Evolutionary conservation across 345 rosid species (phyloP).

Genomic region (Populus nigra): DNA sequence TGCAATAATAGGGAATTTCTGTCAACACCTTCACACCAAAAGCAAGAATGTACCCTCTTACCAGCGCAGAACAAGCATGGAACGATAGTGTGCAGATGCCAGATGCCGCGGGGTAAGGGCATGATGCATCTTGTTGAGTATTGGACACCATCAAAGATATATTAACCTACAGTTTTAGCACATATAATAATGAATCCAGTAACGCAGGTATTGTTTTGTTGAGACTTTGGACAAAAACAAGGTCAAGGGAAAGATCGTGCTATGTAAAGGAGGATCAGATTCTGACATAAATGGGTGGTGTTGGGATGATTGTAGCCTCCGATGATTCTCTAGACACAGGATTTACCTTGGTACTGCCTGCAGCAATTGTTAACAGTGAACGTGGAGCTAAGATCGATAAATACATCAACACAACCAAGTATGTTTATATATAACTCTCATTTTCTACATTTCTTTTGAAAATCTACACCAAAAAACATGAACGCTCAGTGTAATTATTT

Average conservation of each 20-base stretch:
- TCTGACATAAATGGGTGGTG: neutral
- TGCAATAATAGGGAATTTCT: too few species aligned
- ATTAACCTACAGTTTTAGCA: neutral
- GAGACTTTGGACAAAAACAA: neutral
- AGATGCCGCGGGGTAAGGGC: too few species aligned
- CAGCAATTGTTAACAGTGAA: neutral
- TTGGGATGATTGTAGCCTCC: neutral
- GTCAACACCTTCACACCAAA: too few species aligned
- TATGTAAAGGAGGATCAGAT: neutral
- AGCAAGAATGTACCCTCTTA: too few species aligned
- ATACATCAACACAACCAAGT: neutral
- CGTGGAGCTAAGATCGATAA: neutral
- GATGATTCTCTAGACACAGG: neutral
- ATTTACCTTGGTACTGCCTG: neutral
- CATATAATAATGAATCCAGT: neutral
- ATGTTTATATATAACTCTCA: neutral
- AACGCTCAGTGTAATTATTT: too few species aligned
- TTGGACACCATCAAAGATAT: neutral
- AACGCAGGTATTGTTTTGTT: neutral
- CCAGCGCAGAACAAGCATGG: too few species aligned
- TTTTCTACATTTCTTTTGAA: too few species aligned
- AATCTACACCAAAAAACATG: too few species aligned
- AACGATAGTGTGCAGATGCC: too few species aligned
- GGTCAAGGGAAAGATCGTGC: conserved; percentile 12
- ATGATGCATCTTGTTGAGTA: neutral